These are phyloP conservation scores for Parmales sp. DNA, from an alignment of 108 stramenopile genomes.

Conservation along the genomic window DNA sequence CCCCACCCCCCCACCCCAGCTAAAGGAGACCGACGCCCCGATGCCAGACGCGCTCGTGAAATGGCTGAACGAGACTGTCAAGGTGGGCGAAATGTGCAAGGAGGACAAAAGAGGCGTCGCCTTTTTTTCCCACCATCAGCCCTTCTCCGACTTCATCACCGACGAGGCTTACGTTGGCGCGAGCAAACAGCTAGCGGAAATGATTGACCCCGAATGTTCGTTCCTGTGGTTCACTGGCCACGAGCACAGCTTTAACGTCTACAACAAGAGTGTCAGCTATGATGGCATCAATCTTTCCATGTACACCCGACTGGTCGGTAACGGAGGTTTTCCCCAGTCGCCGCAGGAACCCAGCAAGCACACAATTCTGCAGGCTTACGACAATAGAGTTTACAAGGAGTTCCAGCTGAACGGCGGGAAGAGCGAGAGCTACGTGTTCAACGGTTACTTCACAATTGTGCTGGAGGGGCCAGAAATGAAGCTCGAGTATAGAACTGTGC, in stretches of 20 bases:
- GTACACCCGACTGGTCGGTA: background rate
- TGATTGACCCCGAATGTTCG: background rate
- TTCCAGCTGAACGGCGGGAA: slow-evolving; percentile 6
- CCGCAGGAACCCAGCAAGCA: slow-evolving; percentile 4
- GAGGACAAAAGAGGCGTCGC: background rate
- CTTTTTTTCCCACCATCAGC: background rate
- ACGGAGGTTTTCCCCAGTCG: slow-evolving; percentile 6
- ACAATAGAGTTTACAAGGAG: slow-evolving; percentile 3
- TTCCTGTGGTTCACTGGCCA: slow-evolving; percentile 4
- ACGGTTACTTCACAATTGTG: slow-evolving; percentile 10
- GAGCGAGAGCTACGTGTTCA: background rate
- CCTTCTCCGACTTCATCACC: slow-evolving; percentile 1
- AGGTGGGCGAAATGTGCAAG: background rate
- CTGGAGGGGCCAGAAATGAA: background rate
- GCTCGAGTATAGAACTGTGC: background rate
- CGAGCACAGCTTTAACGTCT: background rate
- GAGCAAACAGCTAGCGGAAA: background rate
- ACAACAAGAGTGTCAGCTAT: background rate
- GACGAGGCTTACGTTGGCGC: slow-evolving; percentile 8
- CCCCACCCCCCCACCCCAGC: too few species aligned
- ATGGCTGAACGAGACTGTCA: background rate
- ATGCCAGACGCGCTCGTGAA: background rate
- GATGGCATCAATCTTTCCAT: background rate
- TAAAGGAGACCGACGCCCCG: slow-evolving; percentile 4
- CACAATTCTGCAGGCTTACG: background rate